Percentiles rank a stretch among this genome's conserved stretches.
phyloP scores from a whole-genome alignment of 331 rosid genomes.

The Quercus phellos region DNA sequence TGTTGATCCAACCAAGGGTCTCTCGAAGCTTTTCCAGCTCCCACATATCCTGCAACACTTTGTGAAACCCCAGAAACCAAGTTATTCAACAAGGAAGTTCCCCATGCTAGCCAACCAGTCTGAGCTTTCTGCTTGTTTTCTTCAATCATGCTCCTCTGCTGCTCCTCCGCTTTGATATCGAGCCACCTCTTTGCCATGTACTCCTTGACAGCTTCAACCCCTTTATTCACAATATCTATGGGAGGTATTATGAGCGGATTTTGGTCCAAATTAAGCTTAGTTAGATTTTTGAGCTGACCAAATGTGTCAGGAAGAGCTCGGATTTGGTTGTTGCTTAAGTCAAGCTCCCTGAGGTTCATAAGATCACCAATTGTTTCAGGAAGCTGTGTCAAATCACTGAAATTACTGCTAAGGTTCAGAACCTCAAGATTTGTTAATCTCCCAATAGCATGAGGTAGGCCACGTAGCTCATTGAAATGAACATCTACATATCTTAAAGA shows the following conservation, averaged over 20 bases:
- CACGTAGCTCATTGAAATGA: conserved; percentile 54
- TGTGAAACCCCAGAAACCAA: conserved; percentile 35
- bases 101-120: conserved; percentile 47
- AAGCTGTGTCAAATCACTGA: conserved; percentile 42
- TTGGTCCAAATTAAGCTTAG: conserved; percentile 45
- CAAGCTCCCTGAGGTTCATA: conserved; percentile 40
- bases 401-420: conserved; percentile 47
- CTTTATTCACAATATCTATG: conserved; percentile 35
- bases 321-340: conserved; percentile 50
- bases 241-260: conserved; percentile 43
- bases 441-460: conserved; percentile 41
- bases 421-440: conserved; percentile 43
- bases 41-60: conserved; percentile 34
- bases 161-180: conserved; percentile 26
- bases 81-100: conserved; percentile 35
- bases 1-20: conserved; percentile 41
- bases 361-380: conserved; percentile 46
- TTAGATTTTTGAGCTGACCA: conserved; percentile 36
- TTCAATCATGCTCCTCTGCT: conserved; percentile 31
- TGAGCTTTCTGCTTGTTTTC: conserved; percentile 28
- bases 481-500: conserved; percentile 48
- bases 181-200: conserved; percentile 42
- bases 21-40: conserved; percentile 26
- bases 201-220: conserved; percentile 43
- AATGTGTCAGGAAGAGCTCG: conserved; percentile 43